Percentiles rank a stretch among this genome's conserved stretches.
Conservation (phyloP, 148 eudicot species). For the Chenopodium formosanum region DNA sequence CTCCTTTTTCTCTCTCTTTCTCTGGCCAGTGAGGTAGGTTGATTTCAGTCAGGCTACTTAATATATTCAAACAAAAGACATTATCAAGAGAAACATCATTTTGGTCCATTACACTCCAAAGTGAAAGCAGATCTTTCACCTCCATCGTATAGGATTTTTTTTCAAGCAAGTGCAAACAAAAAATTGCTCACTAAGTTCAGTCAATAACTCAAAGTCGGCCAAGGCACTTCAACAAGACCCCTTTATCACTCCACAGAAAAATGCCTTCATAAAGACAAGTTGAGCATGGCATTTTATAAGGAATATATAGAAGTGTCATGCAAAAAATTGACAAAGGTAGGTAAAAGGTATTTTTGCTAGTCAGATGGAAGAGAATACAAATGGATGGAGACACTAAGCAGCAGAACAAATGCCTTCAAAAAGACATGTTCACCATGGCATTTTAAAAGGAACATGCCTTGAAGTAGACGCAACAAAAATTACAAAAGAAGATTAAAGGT, state of each 20-base stretch:
- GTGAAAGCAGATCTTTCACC: neutral
- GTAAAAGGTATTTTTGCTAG: neutral
- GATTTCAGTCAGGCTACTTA: neutral
- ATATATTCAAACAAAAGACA: too few species aligned
- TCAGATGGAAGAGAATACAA: neutral
- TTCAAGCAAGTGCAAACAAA: neutral
- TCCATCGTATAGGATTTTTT: neutral
- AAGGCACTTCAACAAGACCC: neutral
- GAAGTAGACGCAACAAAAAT: neutral
- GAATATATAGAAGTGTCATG: neutral
- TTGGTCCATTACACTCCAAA: neutral
- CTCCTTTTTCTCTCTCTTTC: too few species aligned
- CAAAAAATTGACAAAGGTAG: neutral
- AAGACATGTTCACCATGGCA: neutral
- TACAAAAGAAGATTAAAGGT: neutral
- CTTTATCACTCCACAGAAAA: neutral
- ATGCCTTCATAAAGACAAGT: neutral
- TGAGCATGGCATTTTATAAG: neutral
- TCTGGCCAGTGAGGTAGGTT: too few species aligned
- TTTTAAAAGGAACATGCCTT: too few species aligned
- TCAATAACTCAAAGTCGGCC: neutral
- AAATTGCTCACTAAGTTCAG: neutral
- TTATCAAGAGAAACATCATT: too few species aligned
- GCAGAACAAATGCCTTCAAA: neutral
- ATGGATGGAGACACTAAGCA: neutral